These are phyloP conservation scores for Beauveria scarabaeidicola DNA, from an alignment of 2,329 filamentous ascomycete species.

Conservation along the genomic window DNA sequence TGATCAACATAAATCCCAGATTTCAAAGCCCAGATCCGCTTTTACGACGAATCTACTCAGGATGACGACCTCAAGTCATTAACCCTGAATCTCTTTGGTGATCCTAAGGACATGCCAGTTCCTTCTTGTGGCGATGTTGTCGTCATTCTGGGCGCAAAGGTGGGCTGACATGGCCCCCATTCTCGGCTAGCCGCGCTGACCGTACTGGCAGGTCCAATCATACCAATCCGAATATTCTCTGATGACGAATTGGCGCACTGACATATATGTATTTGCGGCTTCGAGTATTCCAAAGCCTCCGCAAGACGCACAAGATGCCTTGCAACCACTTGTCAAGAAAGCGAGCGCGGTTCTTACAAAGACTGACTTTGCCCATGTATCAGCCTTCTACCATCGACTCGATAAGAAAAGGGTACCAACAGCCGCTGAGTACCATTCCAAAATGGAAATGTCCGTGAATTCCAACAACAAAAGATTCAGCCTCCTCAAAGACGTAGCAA, in stretches of 20 bases:
- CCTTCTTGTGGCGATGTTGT: conserved; percentile 33
- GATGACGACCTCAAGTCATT: conserved; percentile 29
- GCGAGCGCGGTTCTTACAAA: conserved; percentile 16
- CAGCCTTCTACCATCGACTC: conserved; percentile 36
- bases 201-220: conserved; percentile 31
- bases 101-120: conserved; percentile 38
- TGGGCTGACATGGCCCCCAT: conserved; percentile 19
- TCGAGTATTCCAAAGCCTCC: conserved; percentile 32
- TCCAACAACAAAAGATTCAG: conserved; percentile 49
- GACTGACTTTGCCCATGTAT: conserved; percentile 36
- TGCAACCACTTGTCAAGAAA: conserved; percentile 16
- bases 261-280: conserved; percentile 19
- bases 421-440: conserved; percentile 32
- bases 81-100: conserved; percentile 53
- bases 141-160: conserved; percentile 45
- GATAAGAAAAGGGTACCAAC: conserved; percentile 36
- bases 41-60: conserved; percentile 51
- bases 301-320: conserved; percentile 25
- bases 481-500: conserved; percentile 54
- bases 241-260: conserved; percentile 33
- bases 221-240: conserved; percentile 31
- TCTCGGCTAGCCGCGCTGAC: not conserved
- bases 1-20: conserved; percentile 31
- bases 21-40: conserved; percentile 49
- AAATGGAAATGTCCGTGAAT: conserved; percentile 31